Base-by-base conservation (phyloP, 2,329 filamentous ascomycete species). In the Fusarium aywerte region DNA sequence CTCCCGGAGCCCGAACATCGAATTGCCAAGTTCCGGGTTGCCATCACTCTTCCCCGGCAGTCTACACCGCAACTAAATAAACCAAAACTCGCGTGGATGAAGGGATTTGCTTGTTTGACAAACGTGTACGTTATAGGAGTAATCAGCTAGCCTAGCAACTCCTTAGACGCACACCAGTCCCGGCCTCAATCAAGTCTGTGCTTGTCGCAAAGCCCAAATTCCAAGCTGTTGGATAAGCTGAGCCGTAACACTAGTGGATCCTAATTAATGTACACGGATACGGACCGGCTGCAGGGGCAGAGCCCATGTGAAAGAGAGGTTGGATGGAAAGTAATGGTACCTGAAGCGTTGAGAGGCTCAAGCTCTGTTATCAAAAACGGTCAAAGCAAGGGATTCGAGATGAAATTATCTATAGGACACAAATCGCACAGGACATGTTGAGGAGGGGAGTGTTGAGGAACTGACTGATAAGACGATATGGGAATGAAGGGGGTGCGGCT, bases 181-280 rank as follows among this genome's bases (percentile, higher is more conserved):
- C n/a, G 27, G 40, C 40, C 40, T 43, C 40, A 60, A 27, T 27
- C 27, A 57, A 61, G 64, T 68, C 64, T 60, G 64, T 68, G 65
- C 59, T 65, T 45, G 39, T 56, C 52, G 44, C 53, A 65, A 49
- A 62, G 68, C 58, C 55, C 67, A 69, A 36, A 63, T 72, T 61
- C 65, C 69, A 69, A 58, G 69, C 59, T 47, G 56, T 40, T 67
- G 69, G 67, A 57, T 62, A 35, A 57, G 44, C 51, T 39, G 35
- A 52, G 56, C 38, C 47, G 65, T 61, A 55, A 51, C 50, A 42
- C n/a, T 45, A 50, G 67, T 72, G 65, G 67, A 67, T 56, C 45
- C 47, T 47, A 48, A 58, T 58, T 57, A 68, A 65, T 57, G 45
- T 44, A 45, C 31, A 45, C 20, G 25, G 48, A 47, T 47, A 47